These are phyloP conservation scores for Barbarea vulgaris DNA, from an alignment of 345 rosid species.

Conservation along the genomic window DNA sequence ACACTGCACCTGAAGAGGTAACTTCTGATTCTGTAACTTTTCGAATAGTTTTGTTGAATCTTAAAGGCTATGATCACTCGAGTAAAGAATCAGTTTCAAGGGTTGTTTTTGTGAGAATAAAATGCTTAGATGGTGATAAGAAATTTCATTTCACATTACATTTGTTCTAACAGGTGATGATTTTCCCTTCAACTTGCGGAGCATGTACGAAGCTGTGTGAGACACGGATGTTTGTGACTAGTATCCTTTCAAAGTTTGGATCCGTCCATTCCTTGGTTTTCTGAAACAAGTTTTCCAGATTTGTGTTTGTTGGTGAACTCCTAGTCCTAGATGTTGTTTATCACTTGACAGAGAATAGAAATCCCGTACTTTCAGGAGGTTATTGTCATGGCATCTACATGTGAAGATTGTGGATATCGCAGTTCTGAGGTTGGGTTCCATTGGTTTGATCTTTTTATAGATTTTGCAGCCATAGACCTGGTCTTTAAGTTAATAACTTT, in stretches of 20 bases:
- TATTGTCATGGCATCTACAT: slow-evolving; percentile 94
- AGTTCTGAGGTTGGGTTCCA: slow-evolving; percentile 79
- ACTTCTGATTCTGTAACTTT: slow-evolving; percentile 9
- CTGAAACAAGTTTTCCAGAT: neutral
- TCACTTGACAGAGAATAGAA: slow-evolving; percentile 57
- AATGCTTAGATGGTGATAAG: neutral
- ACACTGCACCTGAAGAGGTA: slow-evolving; percentile 93
- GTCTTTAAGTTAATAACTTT: slow-evolving; percentile 22
- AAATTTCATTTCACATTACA: neutral
- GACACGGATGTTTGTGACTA: slow-evolving; percentile 54
- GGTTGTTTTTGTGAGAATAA: neutral
- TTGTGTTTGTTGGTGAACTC: slow-evolving; percentile 20
- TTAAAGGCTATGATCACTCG: neutral
- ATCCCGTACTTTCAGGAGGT: slow-evolving; percentile 98
- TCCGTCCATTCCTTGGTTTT: neutral
- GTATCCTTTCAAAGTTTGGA: slow-evolving; percentile 45
- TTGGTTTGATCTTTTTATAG: slow-evolving; percentile 6
- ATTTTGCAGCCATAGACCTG: neutral
- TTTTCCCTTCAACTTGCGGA: slow-evolving; percentile 56
- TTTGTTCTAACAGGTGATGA: slow-evolving; percentile 47
- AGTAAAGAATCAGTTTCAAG: neutral
- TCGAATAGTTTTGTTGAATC: neutral
- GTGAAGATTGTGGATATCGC: slow-evolving; percentile 90
- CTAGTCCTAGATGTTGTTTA: slow-evolving; percentile 35
- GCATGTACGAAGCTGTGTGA: slow-evolving; percentile 44